phyloP scores from a whole-genome alignment of 176 grass and related monocot genomes.

The Avena atlantica region DNA sequence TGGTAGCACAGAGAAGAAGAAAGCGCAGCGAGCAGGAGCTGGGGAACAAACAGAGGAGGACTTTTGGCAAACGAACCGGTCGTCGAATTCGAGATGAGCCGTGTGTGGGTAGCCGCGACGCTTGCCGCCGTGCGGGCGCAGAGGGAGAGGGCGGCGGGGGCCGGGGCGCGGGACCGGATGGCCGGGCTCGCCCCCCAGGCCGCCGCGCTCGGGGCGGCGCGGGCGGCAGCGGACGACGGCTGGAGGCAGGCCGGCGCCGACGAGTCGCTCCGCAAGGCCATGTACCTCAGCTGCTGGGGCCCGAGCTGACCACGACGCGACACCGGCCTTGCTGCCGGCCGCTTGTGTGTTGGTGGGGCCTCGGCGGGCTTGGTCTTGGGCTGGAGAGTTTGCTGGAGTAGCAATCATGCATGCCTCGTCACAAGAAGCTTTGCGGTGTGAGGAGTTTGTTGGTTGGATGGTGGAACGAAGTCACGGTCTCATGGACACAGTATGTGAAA shows the following conservation, averaged over 20 bases:
- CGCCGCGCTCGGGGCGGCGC: slow-evolving; percentile 42
- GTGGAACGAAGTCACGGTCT: too few relatives aligned
- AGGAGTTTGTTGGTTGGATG: neutral
- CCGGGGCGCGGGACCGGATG: slow-evolving; percentile 37
- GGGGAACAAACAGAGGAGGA: neutral
- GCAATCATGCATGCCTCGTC: neutral
- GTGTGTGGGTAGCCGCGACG: slow-evolving; percentile 54
- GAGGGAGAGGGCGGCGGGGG: slow-evolving; percentile 47
- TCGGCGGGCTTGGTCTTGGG: neutral
- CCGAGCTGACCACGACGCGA: slow-evolving; percentile 50
- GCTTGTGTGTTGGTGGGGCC: neutral
- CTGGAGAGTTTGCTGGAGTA: neutral
- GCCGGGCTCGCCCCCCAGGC: slow-evolving; percentile 42
- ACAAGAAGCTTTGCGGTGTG: neutral
- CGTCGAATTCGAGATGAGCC: slow-evolving; percentile 34
- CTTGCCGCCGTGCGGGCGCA: slow-evolving; percentile 54
- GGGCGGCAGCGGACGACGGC: slow-evolving; percentile 47
- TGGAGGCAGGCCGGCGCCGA: slow-evolving; percentile 58
- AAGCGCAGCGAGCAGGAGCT: neutral
- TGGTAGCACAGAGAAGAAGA: neutral
- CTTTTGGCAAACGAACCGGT: neutral
- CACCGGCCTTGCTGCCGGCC: neutral
- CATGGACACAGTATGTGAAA: neutral
- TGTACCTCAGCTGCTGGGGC: slow-evolving; percentile 85
- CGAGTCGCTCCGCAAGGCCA: slow-evolving; percentile 72